phyloP scores from a whole-genome alignment of 176 grass and related monocot genomes.

The barley (Hordeum vulgare) region DNA sequence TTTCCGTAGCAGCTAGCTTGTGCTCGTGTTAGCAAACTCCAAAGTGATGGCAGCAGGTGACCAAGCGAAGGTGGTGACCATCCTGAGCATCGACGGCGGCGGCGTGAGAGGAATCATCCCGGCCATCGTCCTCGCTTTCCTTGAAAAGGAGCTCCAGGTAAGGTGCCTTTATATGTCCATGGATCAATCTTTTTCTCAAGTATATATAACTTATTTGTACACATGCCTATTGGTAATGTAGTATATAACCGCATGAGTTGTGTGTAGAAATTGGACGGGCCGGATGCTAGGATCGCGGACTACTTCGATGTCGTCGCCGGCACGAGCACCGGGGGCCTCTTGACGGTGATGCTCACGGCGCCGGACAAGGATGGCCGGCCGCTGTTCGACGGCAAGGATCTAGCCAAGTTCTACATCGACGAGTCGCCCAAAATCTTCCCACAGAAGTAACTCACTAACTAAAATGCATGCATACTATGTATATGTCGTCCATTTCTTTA shows the following conservation, averaged over 20 bases:
- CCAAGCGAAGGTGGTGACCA: conserved; percentile 34
- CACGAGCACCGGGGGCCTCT: conserved; percentile 64
- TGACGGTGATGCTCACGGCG: conserved; percentile 54
- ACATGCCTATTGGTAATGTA: not conserved
- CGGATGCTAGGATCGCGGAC: conserved; percentile 48
- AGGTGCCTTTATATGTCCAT: not conserved
- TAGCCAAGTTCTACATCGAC: conserved; percentile 50
- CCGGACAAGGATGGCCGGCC: conserved; percentile 38
- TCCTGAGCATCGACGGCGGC: conserved; percentile 80
- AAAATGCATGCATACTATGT: too few relatives aligned
- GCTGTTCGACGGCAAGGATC: conserved; percentile 44
- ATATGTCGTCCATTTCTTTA: not conserved
- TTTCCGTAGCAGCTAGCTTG: not conserved
- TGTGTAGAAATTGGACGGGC: conserved; percentile 50
- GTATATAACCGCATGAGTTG: not conserved
- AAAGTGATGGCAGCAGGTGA: conserved; percentile 24
- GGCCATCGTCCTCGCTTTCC: conserved; percentile 44
- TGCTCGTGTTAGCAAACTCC: not conserved
- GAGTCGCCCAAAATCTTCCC: conserved; percentile 60
- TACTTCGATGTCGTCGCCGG: conserved; percentile 72
- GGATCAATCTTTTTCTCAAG: not conserved
- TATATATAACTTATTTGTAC: not conserved
- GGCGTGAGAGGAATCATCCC: conserved; percentile 73
- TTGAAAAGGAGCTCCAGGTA: conserved; percentile 64
- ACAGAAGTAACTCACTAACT: conserved; percentile 36